A percentile compares a stretch with the other conserved stretches of the same genome.
These are phyloP conservation scores for Hyphopichia wangnamkhiaoensis DNA, from an alignment of 1,139 yeast genomes.

Conservation along the genomic window DNA sequence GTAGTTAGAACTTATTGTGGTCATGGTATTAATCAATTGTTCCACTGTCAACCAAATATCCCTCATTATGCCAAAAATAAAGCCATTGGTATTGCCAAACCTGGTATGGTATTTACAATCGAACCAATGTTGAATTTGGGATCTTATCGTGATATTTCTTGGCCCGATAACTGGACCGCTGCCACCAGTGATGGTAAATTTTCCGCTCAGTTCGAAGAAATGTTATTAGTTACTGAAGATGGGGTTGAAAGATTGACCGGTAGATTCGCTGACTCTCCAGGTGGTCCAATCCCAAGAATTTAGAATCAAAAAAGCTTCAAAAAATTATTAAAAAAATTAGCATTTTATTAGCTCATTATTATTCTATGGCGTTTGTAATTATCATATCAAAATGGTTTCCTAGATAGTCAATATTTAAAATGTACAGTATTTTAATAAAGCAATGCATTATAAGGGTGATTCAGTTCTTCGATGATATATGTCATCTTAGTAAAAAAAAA, in stretches of 20 bases:
- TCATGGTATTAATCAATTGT: slow-evolving; percentile 85
- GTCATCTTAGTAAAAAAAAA: too few relatives aligned
- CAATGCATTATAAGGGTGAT: too few relatives aligned
- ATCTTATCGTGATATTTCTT: slow-evolving; percentile 72
- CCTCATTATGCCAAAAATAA: slow-evolving; percentile 95
- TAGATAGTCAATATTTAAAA: too few relatives aligned
- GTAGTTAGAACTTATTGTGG: slow-evolving; percentile 93
- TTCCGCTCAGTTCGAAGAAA: slow-evolving; percentile 96
- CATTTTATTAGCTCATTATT: too few relatives aligned
- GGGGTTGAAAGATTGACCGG: slow-evolving; percentile 93
- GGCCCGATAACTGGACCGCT: slow-evolving; percentile 99
- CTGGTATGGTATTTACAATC: slow-evolving; percentile 96
- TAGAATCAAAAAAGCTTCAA: slow-evolving; percentile 17
- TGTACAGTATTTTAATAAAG: too few relatives aligned
- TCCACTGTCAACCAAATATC: slow-evolving; percentile 91
- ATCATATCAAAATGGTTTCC: too few relatives aligned
- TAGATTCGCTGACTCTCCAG: slow-evolving; percentile 76
- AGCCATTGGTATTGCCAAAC: slow-evolving; percentile 90
- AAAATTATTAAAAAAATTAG: too few relatives aligned
- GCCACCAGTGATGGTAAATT: slow-evolving; percentile 83
- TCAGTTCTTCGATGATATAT: too few relatives aligned
- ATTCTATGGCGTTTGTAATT: too few relatives aligned
- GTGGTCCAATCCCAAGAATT: slow-evolving; percentile 75
- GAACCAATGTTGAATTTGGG: slow-evolving; percentile 98
- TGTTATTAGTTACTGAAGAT: slow-evolving; percentile 85